A percentile compares a stretch with the other conserved stretches of the same genome.
Evolutionary conservation across 345 rosid genomes (phyloP).

Genomic region (Chamaenerion angustifolium): DNA sequence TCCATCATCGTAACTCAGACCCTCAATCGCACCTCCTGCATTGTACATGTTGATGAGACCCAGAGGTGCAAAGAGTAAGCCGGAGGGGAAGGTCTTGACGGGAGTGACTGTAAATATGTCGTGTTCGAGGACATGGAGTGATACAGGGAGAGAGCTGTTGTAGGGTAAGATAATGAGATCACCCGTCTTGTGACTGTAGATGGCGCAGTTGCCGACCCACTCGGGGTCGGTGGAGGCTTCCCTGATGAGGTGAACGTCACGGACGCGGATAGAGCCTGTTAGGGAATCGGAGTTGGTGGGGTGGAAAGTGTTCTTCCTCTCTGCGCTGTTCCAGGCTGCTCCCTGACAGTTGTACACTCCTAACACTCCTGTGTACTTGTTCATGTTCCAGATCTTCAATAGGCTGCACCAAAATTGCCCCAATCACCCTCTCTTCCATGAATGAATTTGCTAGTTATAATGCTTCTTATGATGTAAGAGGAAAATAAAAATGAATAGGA

Average conservation of each 20-base stretch:
- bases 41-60: slow-evolving; percentile 82
- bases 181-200: slow-evolving; percentile 36
- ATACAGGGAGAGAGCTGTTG: slow-evolving; percentile 55
- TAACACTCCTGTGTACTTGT: slow-evolving; percentile 79
- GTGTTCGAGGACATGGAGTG: slow-evolving; percentile 63
- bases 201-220: slow-evolving; percentile 58
- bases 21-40: slow-evolving; percentile 75
- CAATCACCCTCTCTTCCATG: background rate
- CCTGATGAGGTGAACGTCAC: slow-evolving; percentile 63
- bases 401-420: slow-evolving; percentile 35
- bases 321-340: slow-evolving; percentile 73
- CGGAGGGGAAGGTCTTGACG: slow-evolving; percentile 32
- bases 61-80: slow-evolving; percentile 56
- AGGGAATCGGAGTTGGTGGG: slow-evolving; percentile 32
- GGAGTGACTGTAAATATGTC: slow-evolving; percentile 56
- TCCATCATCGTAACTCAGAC: slow-evolving; percentile 35
- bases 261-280: slow-evolving; percentile 43
- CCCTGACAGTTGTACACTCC: slow-evolving; percentile 97
- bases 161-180: slow-evolving; percentile 46
- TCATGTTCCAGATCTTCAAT: slow-evolving; percentile 98
- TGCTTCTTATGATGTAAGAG: too few relatives aligned
- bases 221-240: slow-evolving; percentile 53
- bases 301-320: slow-evolving; percentile 70
- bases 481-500: too few relatives aligned
- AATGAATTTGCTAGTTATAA: background rate